phyloP scores from a whole-genome alignment of 1,284 basidiomycete genomes.

The Termitomyces sp. region DNA sequence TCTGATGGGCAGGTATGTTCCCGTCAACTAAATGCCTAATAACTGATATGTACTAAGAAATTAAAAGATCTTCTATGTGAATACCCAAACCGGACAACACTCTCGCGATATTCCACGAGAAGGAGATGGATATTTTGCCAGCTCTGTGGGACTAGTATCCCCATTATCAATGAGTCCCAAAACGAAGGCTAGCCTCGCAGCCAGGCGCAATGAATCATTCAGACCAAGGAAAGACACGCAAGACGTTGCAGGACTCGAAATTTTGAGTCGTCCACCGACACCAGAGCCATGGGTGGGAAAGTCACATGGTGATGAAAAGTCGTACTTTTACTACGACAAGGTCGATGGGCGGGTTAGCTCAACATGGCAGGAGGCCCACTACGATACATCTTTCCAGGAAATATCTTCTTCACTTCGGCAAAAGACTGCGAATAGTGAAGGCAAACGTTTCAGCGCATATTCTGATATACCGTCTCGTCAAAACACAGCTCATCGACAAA shows the following conservation, averaged over 20 bases:
- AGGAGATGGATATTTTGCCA: conserved; percentile 54
- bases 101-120: conserved; percentile 82
- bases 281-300: conserved; percentile 78
- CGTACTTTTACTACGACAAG: conserved; percentile 77
- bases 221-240: conserved; percentile 26
- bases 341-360: conserved; percentile 63
- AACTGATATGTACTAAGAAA: conserved; percentile 1
- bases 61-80: conserved; percentile 85
- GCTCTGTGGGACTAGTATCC: conserved; percentile 49
- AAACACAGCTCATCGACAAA: conserved; percentile 20
- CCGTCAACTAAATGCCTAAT: conserved; percentile 1
- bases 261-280: conserved; percentile 50
- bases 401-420: conserved; percentile 26
- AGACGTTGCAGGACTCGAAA: conserved; percentile 50
- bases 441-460: conserved; percentile 55
- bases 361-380: conserved; percentile 48
- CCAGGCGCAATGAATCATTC: conserved; percentile 29
- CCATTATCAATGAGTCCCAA: conserved; percentile 50
- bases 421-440: conserved; percentile 27
- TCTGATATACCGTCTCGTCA: conserved; percentile 63
- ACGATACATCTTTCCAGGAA: conserved; percentile 17
- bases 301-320: conserved; percentile 76
- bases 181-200: conserved; percentile 46
- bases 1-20: conserved; percentile 63
- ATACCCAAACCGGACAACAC: conserved; percentile 83